Conservation (phyloP, 2,329 filamentous ascomycete genomes). For the Leptographium flavum region DNA sequence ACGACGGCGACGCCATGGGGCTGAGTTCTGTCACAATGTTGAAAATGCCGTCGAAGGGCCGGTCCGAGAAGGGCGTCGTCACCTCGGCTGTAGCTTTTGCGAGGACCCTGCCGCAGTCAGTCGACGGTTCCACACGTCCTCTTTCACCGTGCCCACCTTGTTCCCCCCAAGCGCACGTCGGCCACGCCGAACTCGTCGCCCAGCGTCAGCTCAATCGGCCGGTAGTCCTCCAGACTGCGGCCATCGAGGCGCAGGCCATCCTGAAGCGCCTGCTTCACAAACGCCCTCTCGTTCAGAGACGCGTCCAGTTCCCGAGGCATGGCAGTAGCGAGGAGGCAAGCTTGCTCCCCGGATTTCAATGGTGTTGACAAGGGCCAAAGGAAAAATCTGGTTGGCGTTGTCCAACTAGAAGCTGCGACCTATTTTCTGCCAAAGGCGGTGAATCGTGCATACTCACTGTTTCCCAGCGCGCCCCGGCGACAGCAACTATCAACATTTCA, state of each 20-base stretch:
- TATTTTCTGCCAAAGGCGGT: slow-evolving; percentile 15
- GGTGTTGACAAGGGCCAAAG: neutral
- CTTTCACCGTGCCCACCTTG: slow-evolving; percentile 40
- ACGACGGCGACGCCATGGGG: slow-evolving; percentile 81
- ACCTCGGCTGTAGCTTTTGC: slow-evolving; percentile 82
- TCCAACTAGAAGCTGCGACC: too few relatives aligned
- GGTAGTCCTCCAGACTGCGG: slow-evolving; percentile 66
- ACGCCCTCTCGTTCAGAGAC: slow-evolving; percentile 76
- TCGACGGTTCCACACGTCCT: neutral
- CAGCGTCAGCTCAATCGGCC: slow-evolving; percentile 64
- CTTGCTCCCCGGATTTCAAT: too few relatives aligned
- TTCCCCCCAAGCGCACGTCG: slow-evolving; percentile 80
- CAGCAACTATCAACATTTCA: neutral
- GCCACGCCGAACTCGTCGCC: slow-evolving; percentile 84
- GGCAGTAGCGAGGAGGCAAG: slow-evolving; percentile 13
- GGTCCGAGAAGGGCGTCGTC: slow-evolving; percentile 69
- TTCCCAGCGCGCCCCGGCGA: neutral
- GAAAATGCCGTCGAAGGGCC: slow-evolving; percentile 91
- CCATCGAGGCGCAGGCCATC: slow-evolving; percentile 75
- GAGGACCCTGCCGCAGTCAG: slow-evolving; percentile 44
- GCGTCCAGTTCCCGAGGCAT: slow-evolving; percentile 93
- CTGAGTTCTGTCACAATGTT: slow-evolving; percentile 83
- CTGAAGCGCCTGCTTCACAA: slow-evolving; percentile 69
- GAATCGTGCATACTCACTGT: slow-evolving; percentile 4
- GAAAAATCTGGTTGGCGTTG: neutral